Conservation (phyloP, 2,329 filamentous ascomycete genomes). For the Xylariaceae sp. region DNA sequence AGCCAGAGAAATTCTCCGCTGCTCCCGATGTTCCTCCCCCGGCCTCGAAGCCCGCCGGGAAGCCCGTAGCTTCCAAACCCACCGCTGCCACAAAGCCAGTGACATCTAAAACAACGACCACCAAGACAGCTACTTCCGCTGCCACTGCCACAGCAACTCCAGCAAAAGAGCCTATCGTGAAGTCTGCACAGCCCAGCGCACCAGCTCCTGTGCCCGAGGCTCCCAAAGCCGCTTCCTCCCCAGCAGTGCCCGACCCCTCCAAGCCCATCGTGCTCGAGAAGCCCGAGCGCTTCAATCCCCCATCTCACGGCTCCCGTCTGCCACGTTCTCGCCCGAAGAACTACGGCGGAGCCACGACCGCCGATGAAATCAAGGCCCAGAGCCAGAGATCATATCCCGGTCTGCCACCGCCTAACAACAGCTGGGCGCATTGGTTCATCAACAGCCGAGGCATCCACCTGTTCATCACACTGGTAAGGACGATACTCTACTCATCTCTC, state of each 20-base stretch:
- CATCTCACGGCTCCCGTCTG: conserved; percentile 76
- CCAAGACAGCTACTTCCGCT: conserved; percentile 10
- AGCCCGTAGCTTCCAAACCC: conserved; percentile 4
- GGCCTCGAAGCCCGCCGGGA: conserved; percentile 10
- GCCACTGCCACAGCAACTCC: neutral
- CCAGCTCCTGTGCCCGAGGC: conserved; percentile 5
- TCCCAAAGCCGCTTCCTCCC: conserved; percentile 7
- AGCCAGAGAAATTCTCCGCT: conserved; percentile 21
- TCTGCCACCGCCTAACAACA: conserved; percentile 80
- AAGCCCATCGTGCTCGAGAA: conserved; percentile 76
- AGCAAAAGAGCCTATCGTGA: conserved; percentile 6
- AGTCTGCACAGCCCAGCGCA: conserved; percentile 8
- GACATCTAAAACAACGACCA: conserved; percentile 1
- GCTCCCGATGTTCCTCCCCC: conserved; percentile 22
- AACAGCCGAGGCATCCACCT: conserved; percentile 73
- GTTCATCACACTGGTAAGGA: conserved; percentile 74
- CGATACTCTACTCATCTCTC: neutral
- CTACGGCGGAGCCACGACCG: conserved; percentile 70
- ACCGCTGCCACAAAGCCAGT: conserved; percentile 4
- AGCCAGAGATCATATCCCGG: conserved; percentile 74
- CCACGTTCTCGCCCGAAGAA: conserved; percentile 53
- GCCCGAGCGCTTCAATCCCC: conserved; percentile 84
- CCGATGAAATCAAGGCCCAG: conserved; percentile 63
- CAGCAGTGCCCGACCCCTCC: conserved; percentile 28
- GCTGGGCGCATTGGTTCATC: conserved; percentile 80